These are phyloP conservation scores for Xylariaceae sp. DNA, from an alignment of 2,329 filamentous ascomycete genomes.

Conservation along the genomic window DNA sequence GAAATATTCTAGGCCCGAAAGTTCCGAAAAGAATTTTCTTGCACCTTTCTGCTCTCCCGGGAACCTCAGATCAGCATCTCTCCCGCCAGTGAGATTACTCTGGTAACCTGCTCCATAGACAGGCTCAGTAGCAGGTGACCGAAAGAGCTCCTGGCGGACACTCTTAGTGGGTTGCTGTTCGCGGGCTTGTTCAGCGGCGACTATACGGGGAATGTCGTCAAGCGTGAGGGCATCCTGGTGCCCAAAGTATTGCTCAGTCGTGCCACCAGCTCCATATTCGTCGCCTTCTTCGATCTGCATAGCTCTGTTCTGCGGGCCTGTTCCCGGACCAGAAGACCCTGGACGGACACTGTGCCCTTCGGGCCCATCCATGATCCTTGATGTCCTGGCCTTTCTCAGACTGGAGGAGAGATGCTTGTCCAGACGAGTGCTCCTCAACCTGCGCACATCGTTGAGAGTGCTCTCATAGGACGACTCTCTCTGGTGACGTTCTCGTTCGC, in stretches of 20 bases:
- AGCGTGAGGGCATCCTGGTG: slow-evolving; percentile 86
- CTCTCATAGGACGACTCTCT: slow-evolving; percentile 82
- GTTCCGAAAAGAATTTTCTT: slow-evolving; percentile 90
- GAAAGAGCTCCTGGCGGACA: slow-evolving; percentile 61
- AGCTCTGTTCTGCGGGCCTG: slow-evolving; percentile 43
- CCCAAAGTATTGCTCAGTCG: slow-evolving; percentile 77
- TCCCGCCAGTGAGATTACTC: slow-evolving; percentile 51
- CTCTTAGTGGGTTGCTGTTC: slow-evolving; percentile 79
- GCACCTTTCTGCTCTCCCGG: slow-evolving; percentile 43
- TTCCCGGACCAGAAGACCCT: slow-evolving; percentile 58
- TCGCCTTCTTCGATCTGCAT: slow-evolving; percentile 78
- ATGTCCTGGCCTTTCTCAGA: slow-evolving; percentile 82
- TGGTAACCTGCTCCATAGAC: slow-evolving; percentile 57
- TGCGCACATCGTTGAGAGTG: slow-evolving; percentile 89
- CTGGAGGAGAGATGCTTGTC: slow-evolving; percentile 93
- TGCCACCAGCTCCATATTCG: slow-evolving; percentile 59
- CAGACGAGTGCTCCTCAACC: slow-evolving; percentile 84
- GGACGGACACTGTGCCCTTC: slow-evolving; percentile 61
- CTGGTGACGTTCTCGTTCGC: slow-evolving; percentile 51
- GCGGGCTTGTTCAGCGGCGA: slow-evolving; percentile 88
- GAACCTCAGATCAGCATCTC: slow-evolving; percentile 42
- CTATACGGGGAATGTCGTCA: slow-evolving; percentile 93
- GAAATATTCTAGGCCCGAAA: slow-evolving; percentile 93
- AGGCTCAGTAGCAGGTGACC: slow-evolving; percentile 48
- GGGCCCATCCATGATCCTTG: slow-evolving; percentile 84